Evolutionary conservation across 208 protist species (phyloP).

Genomic region (Crithidia brevicula): DNA sequence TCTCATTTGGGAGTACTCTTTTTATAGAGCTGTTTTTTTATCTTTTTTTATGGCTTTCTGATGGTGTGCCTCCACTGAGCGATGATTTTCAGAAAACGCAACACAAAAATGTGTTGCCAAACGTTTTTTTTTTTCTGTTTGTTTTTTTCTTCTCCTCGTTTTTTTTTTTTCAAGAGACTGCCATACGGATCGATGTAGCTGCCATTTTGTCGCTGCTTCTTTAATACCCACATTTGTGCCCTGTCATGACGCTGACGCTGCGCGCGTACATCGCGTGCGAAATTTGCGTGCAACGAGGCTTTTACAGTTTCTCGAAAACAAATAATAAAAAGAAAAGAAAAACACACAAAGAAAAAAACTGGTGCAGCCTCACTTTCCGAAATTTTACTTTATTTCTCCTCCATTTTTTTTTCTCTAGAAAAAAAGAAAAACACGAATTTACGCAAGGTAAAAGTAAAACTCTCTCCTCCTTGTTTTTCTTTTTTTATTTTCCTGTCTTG

Average conservation of each 20-base stretch:
- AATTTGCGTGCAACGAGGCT: too few species aligned
- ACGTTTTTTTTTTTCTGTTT: background rate
- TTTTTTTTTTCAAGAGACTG: too few species aligned
- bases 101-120: background rate
- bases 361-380: too few species aligned
- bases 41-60: background rate
- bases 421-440: too few species aligned
- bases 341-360: too few species aligned
- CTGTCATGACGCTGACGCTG: too few species aligned
- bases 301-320: background rate
- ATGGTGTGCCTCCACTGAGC: background rate
- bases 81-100: background rate
- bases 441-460: too few species aligned
- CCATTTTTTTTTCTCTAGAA: background rate
- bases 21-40: background rate
- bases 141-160: background rate
- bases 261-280: too few species aligned
- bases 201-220: background rate
- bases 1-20: too few species aligned
- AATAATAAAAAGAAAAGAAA: background rate
- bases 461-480: slow-evolving; percentile 7
- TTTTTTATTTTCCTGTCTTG: background rate
- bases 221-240: too few species aligned
- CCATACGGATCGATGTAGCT: too few species aligned
- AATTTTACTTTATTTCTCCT: background rate